Conservation (phyloP, 805 yeast genomes). For the Pichia deserticola region DNA sequence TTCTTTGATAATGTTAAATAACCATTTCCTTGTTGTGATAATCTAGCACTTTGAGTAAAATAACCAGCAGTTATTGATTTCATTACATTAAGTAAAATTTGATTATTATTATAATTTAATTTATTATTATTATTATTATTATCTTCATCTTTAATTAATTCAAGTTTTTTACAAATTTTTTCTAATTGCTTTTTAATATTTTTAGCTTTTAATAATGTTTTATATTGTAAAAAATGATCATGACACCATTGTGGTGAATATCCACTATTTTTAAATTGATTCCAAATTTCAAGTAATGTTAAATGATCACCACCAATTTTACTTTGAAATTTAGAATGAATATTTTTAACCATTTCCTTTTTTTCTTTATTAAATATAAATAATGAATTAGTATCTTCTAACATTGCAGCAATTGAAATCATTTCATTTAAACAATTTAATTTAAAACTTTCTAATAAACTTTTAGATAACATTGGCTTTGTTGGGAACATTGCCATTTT, state of each 20-base stretch:
- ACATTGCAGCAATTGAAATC: slow-evolving; percentile 71
- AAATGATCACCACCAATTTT: slow-evolving; percentile 68
- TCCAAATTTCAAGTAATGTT: slow-evolving; percentile 64
- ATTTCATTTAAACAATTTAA: slow-evolving; percentile 61
- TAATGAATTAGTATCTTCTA: slow-evolving; percentile 67
- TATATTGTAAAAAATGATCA: slow-evolving; percentile 73
- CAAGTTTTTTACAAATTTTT: slow-evolving; percentile 37
- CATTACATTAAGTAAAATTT: slow-evolving; percentile 32
- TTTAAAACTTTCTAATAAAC: slow-evolving; percentile 54
- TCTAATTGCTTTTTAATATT: slow-evolving; percentile 68
- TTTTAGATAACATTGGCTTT: slow-evolving; percentile 83
- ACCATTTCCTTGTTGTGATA: slow-evolving; percentile 58
- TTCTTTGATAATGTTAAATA: slow-evolving; percentile 60
- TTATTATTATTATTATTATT: no score
- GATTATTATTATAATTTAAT: slow-evolving; percentile 15
- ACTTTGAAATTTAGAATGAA: slow-evolving; percentile 47
- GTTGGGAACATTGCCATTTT: slow-evolving; percentile 90
- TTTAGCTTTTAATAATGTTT: slow-evolving; percentile 58
- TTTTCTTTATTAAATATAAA: slow-evolving; percentile 67
- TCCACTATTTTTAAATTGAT: slow-evolving; percentile 66
- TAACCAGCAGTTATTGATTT: slow-evolving; percentile 60
- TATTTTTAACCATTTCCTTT: slow-evolving; percentile 57
- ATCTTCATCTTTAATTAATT: neutral
- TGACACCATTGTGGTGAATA: slow-evolving; percentile 75
- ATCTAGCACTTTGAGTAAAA: slow-evolving; percentile 56